Base-by-base conservation (phyloP, 768 basidiomycete species). In the Holtermanniella nyarrowii region DNA sequence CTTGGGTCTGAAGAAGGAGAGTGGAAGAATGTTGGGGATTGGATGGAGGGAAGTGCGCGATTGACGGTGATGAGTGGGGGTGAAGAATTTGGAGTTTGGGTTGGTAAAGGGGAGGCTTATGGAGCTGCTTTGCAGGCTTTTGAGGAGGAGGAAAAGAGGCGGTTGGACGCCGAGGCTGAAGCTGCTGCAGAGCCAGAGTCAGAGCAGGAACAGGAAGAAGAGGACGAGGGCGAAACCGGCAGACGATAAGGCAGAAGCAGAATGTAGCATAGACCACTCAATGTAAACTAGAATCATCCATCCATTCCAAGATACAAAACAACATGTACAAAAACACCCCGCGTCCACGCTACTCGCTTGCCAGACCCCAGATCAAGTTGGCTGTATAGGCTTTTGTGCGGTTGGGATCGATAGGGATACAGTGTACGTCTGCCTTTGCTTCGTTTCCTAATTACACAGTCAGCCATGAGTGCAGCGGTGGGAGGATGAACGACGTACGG, bases 21-120 rank as follows among this genome's bases (percentile, higher is more conserved):
- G 20, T 20, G 46, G n/a, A 49, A 24, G 22, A 43, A 39, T 13
- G 75, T 73, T 2, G 74, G 78, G 53, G 72, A 69, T n/a, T 81
- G 80, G 59, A 49, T n/a, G 56, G 48, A 5, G 73, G 81, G 26
- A 72, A 76, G 24, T 1, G 46, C 46, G 12, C 44, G 56, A 39
- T 42, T 65, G 26, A 59, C 51, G 14, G 53, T 57, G 0, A 22
- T 41, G 43, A 49, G 57, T n/a, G 53, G 44, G 16, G 58, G 55
- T 27, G 31, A 14, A 10, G 51, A 55, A 23, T 59, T 40, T 39
- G 64, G 59, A 2, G 57, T 66, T 1, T 59, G 49, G 45, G 57
- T 62, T 3, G 59, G 51, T 11, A 46, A 54, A 26, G 59, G 55
- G 7, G 52, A 54, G 31, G 59, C 52, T 13, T 60, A 54, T 39